Base-by-base conservation (phyloP, 176 grass and related monocot species). In the Zea mays region DNA sequence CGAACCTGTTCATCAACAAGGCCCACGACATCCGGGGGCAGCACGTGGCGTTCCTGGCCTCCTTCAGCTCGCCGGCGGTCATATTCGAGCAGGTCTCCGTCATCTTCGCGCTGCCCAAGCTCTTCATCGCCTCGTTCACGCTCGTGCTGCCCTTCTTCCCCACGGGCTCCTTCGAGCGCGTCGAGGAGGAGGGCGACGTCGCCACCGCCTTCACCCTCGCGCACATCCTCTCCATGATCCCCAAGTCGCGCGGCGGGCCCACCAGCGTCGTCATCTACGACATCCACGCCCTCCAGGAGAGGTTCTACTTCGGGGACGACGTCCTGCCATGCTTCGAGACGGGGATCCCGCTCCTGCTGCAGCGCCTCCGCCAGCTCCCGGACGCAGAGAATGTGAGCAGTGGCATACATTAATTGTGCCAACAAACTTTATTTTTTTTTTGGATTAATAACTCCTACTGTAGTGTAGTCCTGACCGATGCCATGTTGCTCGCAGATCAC, bases 121-220 rank as follows among this genome's bases (percentile, higher is more conserved):
- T 90, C 38, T 98, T 98, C 81, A 90, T 98, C 81, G 85, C 89
- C 69, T 94, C 92, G 17, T 98, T 98, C 80, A 90, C 92, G 5
- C 79, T 98, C 67, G 96, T 98, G 77, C 89, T 98, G 46, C 96
- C 96, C 5, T 98, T 94, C 84, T 98, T 98, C 74, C 91, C 96
- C 43, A 98, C 96, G 19, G 96, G 96, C 45, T 89, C 96, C 71
- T 98, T 90, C 78, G 96, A 98, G 81, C 89, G 96, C 51, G 90
- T 98, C 51, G 96, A 98, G 84, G 96, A 98, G 72, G 92, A 98
- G 55, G 96, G 96, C 38, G 96, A 98, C 72, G 96, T 98, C 37
- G 92, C 96, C 50, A 98, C 96, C 48, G 96, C 96, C 0, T 94
- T 94, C 82, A 98, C 96, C 4, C 90, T 98, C 65, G 92, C 96